A percentile compares a stretch with the other conserved stretches of the same genome.
These are phyloP conservation scores for Aspergillus flavus DNA, from an alignment of 2,329 filamentous ascomycete species.

Conservation along the genomic window DNA sequence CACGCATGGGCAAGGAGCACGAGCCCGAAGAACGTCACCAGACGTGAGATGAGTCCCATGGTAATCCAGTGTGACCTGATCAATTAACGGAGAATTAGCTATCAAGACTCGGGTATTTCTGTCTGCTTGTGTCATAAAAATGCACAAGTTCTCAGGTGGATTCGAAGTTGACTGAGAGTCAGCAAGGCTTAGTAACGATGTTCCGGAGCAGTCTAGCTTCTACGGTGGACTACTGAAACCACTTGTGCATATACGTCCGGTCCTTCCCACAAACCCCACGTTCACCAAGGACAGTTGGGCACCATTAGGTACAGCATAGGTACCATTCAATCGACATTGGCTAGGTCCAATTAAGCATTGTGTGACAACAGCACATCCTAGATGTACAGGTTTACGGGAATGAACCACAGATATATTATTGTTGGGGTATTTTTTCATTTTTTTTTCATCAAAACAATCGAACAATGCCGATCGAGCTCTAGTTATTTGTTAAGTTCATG, in stretches of 20 bases:
- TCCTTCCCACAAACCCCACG: slow-evolving; percentile 6
- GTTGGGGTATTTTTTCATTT: slow-evolving; percentile 28
- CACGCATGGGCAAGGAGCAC: slow-evolving; percentile 86
- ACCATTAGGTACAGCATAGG: not conserved
- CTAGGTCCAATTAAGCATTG: not conserved
- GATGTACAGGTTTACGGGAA: not conserved
- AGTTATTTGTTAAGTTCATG: slow-evolving; percentile 35
- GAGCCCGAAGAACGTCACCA: slow-evolving; percentile 73
- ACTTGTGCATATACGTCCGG: not conserved
- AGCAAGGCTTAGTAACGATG: slow-evolving; percentile 3
- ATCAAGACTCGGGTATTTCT: not conserved
- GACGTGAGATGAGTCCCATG: slow-evolving; percentile 73
- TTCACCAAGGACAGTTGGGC: slow-evolving; percentile 3
- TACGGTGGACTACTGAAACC: slow-evolving; percentile 8
- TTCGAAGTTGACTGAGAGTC: slow-evolving; percentile 1
- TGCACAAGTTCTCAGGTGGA: not conserved
- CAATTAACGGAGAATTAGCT: not conserved
- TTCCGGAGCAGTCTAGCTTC: slow-evolving; percentile 5
- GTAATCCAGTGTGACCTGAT: slow-evolving; percentile 1
- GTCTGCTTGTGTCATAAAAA: not conserved
- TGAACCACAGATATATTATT: not conserved
- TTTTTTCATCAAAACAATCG: slow-evolving; percentile 34
- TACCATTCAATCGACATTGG: not conserved
- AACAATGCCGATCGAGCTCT: slow-evolving; percentile 29
- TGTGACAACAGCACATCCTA: not conserved